Conservation (phyloP, 305 asterid genomes). For the Ilex paraguariensis region DNA sequence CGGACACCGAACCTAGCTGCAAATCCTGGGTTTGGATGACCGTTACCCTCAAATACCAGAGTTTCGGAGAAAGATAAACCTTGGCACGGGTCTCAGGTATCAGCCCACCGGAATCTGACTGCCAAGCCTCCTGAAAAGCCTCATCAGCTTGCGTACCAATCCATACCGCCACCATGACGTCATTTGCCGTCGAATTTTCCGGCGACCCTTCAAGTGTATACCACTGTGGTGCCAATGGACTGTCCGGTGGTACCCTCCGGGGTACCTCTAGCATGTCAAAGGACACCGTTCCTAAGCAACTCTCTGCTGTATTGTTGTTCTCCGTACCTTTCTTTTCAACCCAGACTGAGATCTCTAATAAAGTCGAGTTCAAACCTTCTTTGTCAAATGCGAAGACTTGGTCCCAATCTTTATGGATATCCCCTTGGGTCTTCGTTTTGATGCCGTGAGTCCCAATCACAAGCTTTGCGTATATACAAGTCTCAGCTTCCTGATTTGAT, state of each 20-base stretch:
- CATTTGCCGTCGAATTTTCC: constrained; percentile 41
- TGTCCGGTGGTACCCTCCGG: constrained; percentile 82
- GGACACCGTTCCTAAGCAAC: constrained; percentile 57
- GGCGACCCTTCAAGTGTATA: constrained; percentile 54
- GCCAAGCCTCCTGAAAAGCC: constrained; percentile 97
- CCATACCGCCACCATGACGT: constrained; percentile 88
- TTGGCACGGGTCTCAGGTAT: constrained; percentile 94
- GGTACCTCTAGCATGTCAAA: constrained; percentile 89
- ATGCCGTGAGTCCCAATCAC: constrained; percentile 75
- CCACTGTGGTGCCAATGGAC: constrained; percentile 98
- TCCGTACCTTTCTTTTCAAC: constrained; percentile 41
- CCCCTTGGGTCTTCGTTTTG: constrained; percentile 45
- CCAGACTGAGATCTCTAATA: constrained; percentile 58
- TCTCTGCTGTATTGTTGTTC: constrained; percentile 20
- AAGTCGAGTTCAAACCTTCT: constrained; percentile 70
- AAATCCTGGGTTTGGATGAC: constrained; percentile 96
- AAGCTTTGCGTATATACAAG: constrained; percentile 53
- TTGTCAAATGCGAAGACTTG: constrained; percentile 89
- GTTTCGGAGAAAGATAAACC: constrained; percentile 90
- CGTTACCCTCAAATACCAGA: constrained; percentile 93
- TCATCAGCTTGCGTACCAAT: constrained; percentile 87
- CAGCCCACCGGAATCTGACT: constrained; percentile 90
- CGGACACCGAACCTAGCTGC: constrained; percentile 47
- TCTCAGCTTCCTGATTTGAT: constrained; percentile 37
- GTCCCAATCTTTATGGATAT: constrained; percentile 58